Evolutionary conservation across 2,329 filamentous ascomycete genomes (phyloP), one percentile per base, ranked within the genome.

Genomic region (Scedosporium minutisporum): DNA sequence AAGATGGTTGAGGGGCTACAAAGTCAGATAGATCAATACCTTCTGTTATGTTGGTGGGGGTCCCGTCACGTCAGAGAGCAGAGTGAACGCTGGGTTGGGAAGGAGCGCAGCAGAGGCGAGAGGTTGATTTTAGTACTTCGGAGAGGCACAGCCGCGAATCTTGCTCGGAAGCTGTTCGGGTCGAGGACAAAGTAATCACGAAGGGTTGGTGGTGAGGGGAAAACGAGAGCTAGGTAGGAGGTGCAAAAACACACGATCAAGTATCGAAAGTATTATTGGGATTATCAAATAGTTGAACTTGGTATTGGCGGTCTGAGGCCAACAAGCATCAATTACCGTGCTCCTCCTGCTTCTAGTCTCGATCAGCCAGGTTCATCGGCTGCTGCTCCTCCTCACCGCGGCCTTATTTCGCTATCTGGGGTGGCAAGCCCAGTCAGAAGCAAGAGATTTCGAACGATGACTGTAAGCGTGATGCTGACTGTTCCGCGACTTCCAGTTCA

Each of bases 381-480:
- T 48, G 44, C 46, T 55, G 46, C 60, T 55, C 25, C 29, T 9
- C 16, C 21, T 53, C 29, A 29, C 41, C 61, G 48, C 38, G 27
- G 25, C 61, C 53, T 38, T 51, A 38, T 38, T 38, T 12, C 33
- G 33, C 10, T 38, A 12, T 38, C 33, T 38, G 61, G 46, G 61
- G 58, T 51, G 12, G 51, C 57, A 44, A 53, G 27, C n/a, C 62
- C 41, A 44, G 58, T 29, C 44, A 61, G 42, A 25, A 48, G 51
- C 51, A 55, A 55, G 18, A 14, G 21, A 55, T 55, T 55, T 55
- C 33, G 51, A 23, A 23, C 12, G 18, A 10, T 55, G 51, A 27
- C 18, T 55, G 3, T 55, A 55, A 55, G 51, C 51, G 23, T 55
- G 51, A 55, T 12, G 51, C 51, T 55, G 51, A 55, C 51, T 55